A percentile compares a stretch with the other conserved stretches of the same genome.
These are phyloP conservation scores for Coniella vitis DNA, from an alignment of 2,329 filamentous ascomycete species.

Conservation along the genomic window DNA sequence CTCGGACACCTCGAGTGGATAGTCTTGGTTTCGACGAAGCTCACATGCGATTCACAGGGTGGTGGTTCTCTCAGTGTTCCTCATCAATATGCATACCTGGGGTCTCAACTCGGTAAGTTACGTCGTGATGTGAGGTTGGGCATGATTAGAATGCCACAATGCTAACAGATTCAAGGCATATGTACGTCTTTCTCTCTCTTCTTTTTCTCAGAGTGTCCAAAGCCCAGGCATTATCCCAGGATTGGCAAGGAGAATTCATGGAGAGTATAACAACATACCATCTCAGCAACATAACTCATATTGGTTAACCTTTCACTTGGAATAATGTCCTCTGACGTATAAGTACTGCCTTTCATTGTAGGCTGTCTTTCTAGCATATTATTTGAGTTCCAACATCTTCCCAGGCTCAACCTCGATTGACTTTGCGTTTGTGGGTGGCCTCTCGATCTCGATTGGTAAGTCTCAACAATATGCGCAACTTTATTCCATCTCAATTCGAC, in stretches of 20 bases:
- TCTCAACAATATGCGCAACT: neutral
- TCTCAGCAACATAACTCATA: neutral
- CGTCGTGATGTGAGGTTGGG: neutral
- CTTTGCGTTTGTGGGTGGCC: constrained; percentile 71
- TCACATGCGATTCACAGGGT: constrained; percentile 30
- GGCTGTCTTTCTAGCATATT: constrained; percentile 50
- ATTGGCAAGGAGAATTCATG: neutral
- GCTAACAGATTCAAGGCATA: constrained; percentile 8
- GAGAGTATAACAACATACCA: neutral
- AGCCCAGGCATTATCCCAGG: too few species aligned
- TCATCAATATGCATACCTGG: constrained; percentile 68
- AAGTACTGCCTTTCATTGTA: neutral
- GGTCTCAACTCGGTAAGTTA: constrained; percentile 57
- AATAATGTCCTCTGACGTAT: neutral
- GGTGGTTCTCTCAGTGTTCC: constrained; percentile 45
- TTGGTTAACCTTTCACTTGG: neutral
- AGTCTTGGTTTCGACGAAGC: neutral
- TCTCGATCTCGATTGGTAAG: constrained; percentile 52
- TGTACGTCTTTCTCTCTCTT: constrained; percentile 4
- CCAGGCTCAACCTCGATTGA: constrained; percentile 56
- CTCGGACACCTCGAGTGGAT: neutral
- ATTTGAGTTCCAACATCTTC: constrained; percentile 52
- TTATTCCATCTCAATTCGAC: too few species aligned
- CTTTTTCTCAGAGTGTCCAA: too few species aligned
- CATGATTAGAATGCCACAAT: neutral